Evolutionary conservation across 2,329 filamentous ascomycete genomes (phyloP).

Genomic region (Coniochaeta sp.): DNA sequence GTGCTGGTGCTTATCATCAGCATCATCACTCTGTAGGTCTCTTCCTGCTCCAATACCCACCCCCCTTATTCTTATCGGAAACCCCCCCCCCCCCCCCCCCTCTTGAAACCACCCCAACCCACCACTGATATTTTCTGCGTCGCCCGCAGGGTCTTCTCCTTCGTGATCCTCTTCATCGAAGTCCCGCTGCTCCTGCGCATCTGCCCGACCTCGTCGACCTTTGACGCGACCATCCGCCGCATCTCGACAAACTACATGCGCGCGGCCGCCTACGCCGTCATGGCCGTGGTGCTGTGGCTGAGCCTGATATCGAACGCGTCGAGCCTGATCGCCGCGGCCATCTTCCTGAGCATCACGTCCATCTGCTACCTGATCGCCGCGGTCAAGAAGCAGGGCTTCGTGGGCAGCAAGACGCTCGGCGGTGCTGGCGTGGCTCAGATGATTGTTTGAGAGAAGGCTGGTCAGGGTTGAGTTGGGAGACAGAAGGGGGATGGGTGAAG

Average conservation of each 20-base stretch:
- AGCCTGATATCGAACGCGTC: conserved; percentile 60
- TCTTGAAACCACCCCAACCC: not conserved
- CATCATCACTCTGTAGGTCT: conserved; percentile 45
- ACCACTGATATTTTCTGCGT: not conserved
- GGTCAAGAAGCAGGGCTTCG: conserved; percentile 76
- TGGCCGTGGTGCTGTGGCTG: conserved; percentile 80
- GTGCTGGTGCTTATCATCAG: conserved; percentile 42
- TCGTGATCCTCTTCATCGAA: conserved; percentile 78
- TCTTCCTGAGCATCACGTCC: conserved; percentile 70
- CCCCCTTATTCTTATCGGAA: too few relatives aligned
- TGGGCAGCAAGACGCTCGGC: conserved; percentile 91
- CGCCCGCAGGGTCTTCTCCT: conserved; percentile 52
- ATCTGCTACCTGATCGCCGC: conserved; percentile 76
- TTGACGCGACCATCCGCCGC: conserved; percentile 82
- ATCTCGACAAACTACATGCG: conserved; percentile 98
- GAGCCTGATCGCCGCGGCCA: conserved; percentile 77
- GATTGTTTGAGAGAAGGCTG: conserved; percentile 61
- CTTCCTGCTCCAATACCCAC: not conserved
- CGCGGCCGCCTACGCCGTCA: conserved; percentile 73
- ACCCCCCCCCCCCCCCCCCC: not conserved
- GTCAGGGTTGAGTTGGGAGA: not conserved
- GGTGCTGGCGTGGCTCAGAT: conserved; percentile 93
- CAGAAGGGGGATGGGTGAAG: not conserved
- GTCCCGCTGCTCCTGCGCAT: conserved; percentile 93
- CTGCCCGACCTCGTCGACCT: conserved; percentile 86